Conservation (phyloP, 2,329 filamentous ascomycete genomes). For the Aspergillus chevalieri region DNA sequence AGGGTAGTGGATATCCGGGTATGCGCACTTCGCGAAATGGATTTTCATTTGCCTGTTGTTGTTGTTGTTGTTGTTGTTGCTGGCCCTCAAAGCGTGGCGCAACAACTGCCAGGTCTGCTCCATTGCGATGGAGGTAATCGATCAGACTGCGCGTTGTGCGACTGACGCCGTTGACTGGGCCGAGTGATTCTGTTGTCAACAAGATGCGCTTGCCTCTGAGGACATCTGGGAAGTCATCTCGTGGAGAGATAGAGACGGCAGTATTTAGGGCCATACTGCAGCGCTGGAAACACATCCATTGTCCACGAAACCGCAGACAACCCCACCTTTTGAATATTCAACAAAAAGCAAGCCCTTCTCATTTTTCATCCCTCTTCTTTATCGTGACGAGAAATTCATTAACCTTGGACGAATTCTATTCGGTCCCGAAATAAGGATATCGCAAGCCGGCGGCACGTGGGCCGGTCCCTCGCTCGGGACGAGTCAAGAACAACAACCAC, state of each 20-base stretch:
- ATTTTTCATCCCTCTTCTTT: too few relatives aligned
- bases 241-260: neutral
- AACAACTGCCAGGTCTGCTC: slow-evolving; percentile 60
- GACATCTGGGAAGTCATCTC: slow-evolving; percentile 34
- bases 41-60: slow-evolving; percentile 19
- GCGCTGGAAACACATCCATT: neutral
- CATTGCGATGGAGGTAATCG: slow-evolving; percentile 59
- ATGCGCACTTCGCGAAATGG: slow-evolving; percentile 51
- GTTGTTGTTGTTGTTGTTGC: slow-evolving; percentile 35
- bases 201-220: slow-evolving; percentile 59
- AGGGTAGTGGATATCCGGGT: slow-evolving; percentile 60
- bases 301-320: neutral
- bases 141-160: slow-evolving; percentile 65
- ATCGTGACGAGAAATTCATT: too few relatives aligned
- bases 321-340: neutral
- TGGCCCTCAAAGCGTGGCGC: slow-evolving; percentile 55
- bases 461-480: neutral
- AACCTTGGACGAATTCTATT: neutral
- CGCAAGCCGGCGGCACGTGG: slow-evolving; percentile 6
- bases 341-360: neutral
- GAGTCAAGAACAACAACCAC: slow-evolving; percentile 1
- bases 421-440: neutral
- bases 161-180: slow-evolving; percentile 67
- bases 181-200: slow-evolving; percentile 65
- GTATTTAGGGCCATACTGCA: neutral